These are phyloP conservation scores for Phytophthora constricta DNA, from an alignment of 352 stramenopile species.

Conservation along the genomic window DNA sequence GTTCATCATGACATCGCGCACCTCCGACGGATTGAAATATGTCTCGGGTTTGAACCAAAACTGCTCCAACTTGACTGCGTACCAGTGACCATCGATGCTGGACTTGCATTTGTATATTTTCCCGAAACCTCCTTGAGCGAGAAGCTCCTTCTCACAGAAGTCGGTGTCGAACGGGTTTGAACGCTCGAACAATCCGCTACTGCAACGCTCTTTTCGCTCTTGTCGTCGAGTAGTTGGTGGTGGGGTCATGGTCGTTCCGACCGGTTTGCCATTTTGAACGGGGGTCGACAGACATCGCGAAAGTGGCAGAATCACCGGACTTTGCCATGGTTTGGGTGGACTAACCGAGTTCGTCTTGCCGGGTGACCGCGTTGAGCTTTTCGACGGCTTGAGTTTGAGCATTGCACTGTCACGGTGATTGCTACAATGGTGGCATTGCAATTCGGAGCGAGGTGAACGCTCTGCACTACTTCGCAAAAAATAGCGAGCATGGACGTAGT, in stretches of 20 bases:
- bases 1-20: slow-evolving; percentile 93
- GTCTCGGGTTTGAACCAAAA: slow-evolving; percentile 87
- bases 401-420: slow-evolving; percentile 27
- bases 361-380: slow-evolving; percentile 2
- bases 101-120: slow-evolving; percentile 85
- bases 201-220: slow-evolving; percentile 40
- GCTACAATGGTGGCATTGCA: slow-evolving; percentile 29
- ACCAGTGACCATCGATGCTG: slow-evolving; percentile 70
- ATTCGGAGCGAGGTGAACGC: not conserved
- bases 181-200: slow-evolving; percentile 60
- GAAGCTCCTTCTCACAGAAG: slow-evolving; percentile 69
- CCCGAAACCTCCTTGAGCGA: slow-evolving; percentile 77
- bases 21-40: slow-evolving; percentile 74
- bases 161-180: slow-evolving; percentile 84
- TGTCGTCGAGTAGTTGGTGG: slow-evolving; percentile 16
- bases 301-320: slow-evolving; percentile 49
- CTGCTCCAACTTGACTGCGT: slow-evolving; percentile 83
- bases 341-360: slow-evolving; percentile 30
- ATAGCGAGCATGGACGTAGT: slow-evolving; percentile 13
- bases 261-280: slow-evolving; percentile 36
- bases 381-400: slow-evolving; percentile 19
- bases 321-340: slow-evolving; percentile 26
- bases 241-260: slow-evolving; percentile 8
- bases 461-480: too few relatives aligned
- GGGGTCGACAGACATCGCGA: slow-evolving; percentile 67